phyloP scores from a whole-genome alignment of 2,329 filamentous ascomycete species.

The Didymella keratinophila region DNA sequence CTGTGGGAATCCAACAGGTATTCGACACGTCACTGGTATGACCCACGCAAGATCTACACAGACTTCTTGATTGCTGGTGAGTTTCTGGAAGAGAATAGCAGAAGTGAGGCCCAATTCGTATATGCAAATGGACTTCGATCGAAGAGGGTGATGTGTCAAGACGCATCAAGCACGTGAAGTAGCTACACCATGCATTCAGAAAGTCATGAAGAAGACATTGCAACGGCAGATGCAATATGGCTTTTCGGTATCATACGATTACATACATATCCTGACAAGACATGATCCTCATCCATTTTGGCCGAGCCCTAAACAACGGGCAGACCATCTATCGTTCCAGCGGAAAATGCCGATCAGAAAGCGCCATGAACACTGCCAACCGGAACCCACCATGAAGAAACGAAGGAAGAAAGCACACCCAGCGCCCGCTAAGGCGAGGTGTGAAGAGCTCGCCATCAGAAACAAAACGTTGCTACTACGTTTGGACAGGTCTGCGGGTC shows the following conservation, averaged over 20 bases:
- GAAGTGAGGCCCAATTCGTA: neutral
- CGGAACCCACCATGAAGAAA: conserved; percentile 19
- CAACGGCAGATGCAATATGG: conserved; percentile 7
- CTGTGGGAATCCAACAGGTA: neutral
- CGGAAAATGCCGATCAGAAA: conserved; percentile 15
- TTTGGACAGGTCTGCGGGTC: conserved; percentile 6
- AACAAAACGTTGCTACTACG: conserved; percentile 20
- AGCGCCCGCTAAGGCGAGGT: conserved; percentile 43
- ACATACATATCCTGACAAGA: conserved; percentile 29
- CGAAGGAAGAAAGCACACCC: conserved; percentile 31
- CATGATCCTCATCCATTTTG: conserved; percentile 16
- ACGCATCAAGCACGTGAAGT: neutral
- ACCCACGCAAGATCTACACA: neutral
- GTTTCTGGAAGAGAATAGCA: neutral
- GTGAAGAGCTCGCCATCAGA: conserved; percentile 29
- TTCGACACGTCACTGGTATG: neutral
- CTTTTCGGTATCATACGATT: conserved; percentile 25
- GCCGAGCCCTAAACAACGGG: conserved; percentile 12
- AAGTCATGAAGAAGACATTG: neutral
- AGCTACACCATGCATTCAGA: neutral
- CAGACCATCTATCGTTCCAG: conserved; percentile 19
- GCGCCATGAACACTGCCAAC: conserved; percentile 12
- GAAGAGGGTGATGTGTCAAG: neutral
- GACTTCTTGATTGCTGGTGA: neutral
- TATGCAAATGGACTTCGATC: neutral